phyloP scores from a whole-genome alignment of 2,329 filamentous ascomycete species.

The Hirsutella thompsonii region DNA sequence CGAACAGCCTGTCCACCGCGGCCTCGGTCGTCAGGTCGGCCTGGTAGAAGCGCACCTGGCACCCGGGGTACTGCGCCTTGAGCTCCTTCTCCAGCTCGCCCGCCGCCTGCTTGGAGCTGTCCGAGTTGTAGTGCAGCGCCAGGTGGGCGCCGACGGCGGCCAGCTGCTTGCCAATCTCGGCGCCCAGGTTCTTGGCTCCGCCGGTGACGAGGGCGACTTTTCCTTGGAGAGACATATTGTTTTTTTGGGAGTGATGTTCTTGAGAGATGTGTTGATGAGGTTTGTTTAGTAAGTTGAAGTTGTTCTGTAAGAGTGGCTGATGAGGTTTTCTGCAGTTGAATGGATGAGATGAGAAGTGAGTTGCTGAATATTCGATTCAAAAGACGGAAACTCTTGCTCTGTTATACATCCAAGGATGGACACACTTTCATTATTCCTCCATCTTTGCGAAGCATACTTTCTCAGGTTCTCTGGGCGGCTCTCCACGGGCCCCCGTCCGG shows the following conservation, averaged over 20 bases:
- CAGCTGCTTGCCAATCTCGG: constrained; percentile 43
- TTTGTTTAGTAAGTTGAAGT: no score
- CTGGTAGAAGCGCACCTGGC: constrained; percentile 26
- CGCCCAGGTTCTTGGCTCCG: constrained; percentile 46
- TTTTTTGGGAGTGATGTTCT: not conserved
- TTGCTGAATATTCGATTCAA: no score
- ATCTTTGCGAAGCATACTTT: no score
- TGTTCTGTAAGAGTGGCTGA: no score
- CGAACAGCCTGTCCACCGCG: constrained; percentile 27
- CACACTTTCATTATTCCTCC: no score
- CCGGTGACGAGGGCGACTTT: constrained; percentile 39
- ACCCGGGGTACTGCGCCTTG: constrained; percentile 14
- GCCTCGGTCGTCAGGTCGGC: constrained; percentile 26
- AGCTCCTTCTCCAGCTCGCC: constrained; percentile 22
- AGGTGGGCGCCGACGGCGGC: constrained; percentile 42
- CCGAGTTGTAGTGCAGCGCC: constrained; percentile 42
- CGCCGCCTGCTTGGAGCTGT: constrained; percentile 22
- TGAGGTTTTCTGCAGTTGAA: not conserved
- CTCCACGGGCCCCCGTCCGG: no score
- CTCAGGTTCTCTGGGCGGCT: no score
- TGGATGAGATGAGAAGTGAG: no score
- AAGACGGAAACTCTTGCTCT: no score
- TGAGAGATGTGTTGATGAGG: no score
- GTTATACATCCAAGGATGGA: no score
- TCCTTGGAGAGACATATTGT: constrained; percentile 20